Percentiles rank a stretch among this genome's conserved stretches.
phyloP scores from a whole-genome alignment of 1,139 yeast species.

The Kodamaea fungicola region DNA sequence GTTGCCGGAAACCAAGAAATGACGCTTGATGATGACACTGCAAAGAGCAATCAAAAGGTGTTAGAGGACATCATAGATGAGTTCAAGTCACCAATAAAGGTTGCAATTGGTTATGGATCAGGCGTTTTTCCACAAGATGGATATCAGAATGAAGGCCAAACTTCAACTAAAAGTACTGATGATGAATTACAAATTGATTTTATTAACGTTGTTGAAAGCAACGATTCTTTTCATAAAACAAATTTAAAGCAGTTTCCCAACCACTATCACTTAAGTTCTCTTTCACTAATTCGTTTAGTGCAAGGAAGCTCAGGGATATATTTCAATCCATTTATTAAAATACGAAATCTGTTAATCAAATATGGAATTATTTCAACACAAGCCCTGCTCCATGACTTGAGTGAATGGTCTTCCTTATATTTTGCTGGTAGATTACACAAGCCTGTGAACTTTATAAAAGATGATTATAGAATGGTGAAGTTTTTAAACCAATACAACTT shows the following conservation, averaged over 20 bases:
- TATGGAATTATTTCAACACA: constrained; percentile 80
- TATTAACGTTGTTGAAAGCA: constrained; percentile 77
- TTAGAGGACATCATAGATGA: constrained; percentile 50
- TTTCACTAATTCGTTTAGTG: constrained; percentile 56
- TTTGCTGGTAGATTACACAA: constrained; percentile 92
- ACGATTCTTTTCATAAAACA: constrained; percentile 68
- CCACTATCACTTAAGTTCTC: constrained; percentile 50
- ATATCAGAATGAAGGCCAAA: constrained; percentile 29
- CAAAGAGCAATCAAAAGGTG: constrained; percentile 19
- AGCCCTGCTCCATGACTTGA: constrained; percentile 60
- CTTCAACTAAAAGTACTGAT: neutral
- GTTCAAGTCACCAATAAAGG: constrained; percentile 67
- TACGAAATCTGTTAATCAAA: constrained; percentile 59
- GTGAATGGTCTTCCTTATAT: constrained; percentile 81
- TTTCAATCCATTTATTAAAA: constrained; percentile 82
- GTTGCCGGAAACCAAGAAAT: constrained; percentile 50
- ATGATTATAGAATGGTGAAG: constrained; percentile 52
- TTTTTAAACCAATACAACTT: constrained; percentile 75
- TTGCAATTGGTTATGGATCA: constrained; percentile 91
- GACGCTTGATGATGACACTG: constrained; percentile 36
- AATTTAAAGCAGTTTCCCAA: constrained; percentile 63
- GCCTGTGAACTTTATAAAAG: constrained; percentile 77
- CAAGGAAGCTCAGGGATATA: constrained; percentile 83
- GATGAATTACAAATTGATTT: constrained; percentile 63
- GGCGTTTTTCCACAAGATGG: constrained; percentile 85